Base-by-base conservation (phyloP, 2,329 filamentous ascomycete genomes). In the Aspergillus caelatus region DNA sequence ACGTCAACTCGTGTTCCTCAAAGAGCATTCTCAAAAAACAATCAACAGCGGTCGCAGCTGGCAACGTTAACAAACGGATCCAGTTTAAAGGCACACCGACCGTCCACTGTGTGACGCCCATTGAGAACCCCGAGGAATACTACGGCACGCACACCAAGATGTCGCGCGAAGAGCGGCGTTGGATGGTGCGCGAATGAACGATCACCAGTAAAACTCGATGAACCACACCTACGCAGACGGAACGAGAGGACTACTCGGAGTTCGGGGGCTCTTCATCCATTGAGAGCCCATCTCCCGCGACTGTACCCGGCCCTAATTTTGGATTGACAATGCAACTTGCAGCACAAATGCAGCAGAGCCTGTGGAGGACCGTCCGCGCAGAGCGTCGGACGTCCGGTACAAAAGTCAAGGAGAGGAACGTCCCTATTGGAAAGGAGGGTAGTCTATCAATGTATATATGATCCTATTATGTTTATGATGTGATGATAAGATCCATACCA, bases 21-120 rank as follows among this genome's bases (percentile, higher is more conserved):
- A 82, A 81, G 72, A 80, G 80, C 68, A 83, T 83, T 61, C 77
- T 83, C 61, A 83, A 83, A 75, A 82, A 82, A 70, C 71, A 75
- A 6, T 62, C 72, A 3, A 62, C 67, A 1, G 58, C 65, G 16
- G 57, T 63, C 50, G 41, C 69, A 26, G 56, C 66, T 30, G 61
- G 66, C 52, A 62, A 62, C 57, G 32, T 65, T 55, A 67, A 72
- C 36, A 81, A 81, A 65, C 75, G 75, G 53, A 78, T 83, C 54
- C 76, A 81, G 55, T 83, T 83, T 69, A 70, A 74, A 45, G 77
- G 75, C 43, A 78, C 79, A 7, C 81, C 81, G 4, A 79, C 76
- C 26, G 77, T 84, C 28, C 75, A 82, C 70, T 80, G 78, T 61
- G 78, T 84, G 56, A 82, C 80, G 2, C 81, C 81, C 0, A 82